Conservation (phyloP, 2,329 filamentous ascomycete species). For the Phoma herbarum region DNA sequence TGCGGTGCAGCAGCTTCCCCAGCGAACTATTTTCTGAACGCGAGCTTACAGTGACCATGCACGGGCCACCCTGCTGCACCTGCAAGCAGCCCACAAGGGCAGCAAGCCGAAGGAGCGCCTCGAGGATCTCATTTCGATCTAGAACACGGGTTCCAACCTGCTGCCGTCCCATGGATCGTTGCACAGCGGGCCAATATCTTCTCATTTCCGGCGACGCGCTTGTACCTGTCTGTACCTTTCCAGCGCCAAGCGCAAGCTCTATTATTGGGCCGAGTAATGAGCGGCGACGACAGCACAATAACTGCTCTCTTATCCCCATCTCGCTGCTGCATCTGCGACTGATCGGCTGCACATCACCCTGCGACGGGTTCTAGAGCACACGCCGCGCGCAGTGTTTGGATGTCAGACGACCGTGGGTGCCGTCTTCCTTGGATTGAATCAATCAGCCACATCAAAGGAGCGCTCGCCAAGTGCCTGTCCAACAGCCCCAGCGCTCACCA, state of each 20-base stretch:
- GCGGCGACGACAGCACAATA: slow-evolving; percentile 25
- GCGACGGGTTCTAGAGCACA: slow-evolving; percentile 11
- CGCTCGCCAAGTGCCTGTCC: slow-evolving; percentile 27
- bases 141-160: slow-evolving; percentile 16
- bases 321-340: slow-evolving; percentile 14
- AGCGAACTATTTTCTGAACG: slow-evolving; percentile 12
- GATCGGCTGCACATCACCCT: slow-evolving; percentile 24
- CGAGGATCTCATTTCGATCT: slow-evolving; percentile 11
- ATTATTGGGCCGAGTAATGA: slow-evolving; percentile 32
- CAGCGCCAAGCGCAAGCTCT: slow-evolving; percentile 34
- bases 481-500: slow-evolving; percentile 18
- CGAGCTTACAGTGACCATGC: slow-evolving; percentile 1
- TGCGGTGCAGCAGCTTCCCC: slow-evolving; percentile 7
- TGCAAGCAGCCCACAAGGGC: slow-evolving; percentile 8
- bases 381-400: slow-evolving; percentile 22
- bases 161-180: slow-evolving; percentile 16
- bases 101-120: slow-evolving; percentile 12
- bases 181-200: slow-evolving; percentile 25
- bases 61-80: slow-evolving; percentile 12
- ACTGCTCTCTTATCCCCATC: slow-evolving; percentile 11
- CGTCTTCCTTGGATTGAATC: slow-evolving; percentile 32
- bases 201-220: slow-evolving; percentile 25
- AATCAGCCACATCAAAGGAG: slow-evolving; percentile 39
- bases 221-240: slow-evolving; percentile 23
- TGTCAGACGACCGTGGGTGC: slow-evolving; percentile 37